Evolutionary conservation across 345 rosid species (phyloP).

Genomic region (Heritiera littoralis): DNA sequence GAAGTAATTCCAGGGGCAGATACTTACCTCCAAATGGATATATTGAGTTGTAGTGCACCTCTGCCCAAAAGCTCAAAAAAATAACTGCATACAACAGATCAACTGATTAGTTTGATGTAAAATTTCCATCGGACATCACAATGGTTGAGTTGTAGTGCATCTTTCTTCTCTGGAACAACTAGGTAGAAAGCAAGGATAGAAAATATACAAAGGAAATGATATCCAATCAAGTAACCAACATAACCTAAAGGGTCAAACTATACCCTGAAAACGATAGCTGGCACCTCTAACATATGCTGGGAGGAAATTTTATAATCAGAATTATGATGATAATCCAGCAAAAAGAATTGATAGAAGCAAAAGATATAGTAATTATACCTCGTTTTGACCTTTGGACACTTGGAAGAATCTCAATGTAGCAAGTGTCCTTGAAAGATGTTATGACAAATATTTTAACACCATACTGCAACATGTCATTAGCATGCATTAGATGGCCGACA

Average conservation of each 20-base stretch:
- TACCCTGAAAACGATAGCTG: not conserved
- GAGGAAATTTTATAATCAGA: not conserved
- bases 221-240: constrained; percentile 5
- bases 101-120: not conserved
- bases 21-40: constrained; percentile 45
- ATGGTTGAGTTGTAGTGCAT: not conserved
- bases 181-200: not conserved
- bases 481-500: constrained; percentile 23
- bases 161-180: not conserved
- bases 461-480: constrained; percentile 43
- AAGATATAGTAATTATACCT: constrained; percentile 33
- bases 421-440: constrained; percentile 67
- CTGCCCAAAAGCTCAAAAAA: constrained; percentile 62
- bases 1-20: not conserved
- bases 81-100: constrained; percentile 42
- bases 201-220: not conserved
- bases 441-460: constrained; percentile 62
- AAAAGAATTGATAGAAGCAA: not conserved
- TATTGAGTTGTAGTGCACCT: constrained; percentile 67
- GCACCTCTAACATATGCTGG: not conserved
- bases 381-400: constrained; percentile 47
- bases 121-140: not conserved
- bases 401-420: constrained; percentile 64
- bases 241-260: constrained; percentile 2
- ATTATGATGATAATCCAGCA: not conserved